Conservation (phyloP, 75 land plant genomes). For the Pseudotsuga menziesii region DNA sequence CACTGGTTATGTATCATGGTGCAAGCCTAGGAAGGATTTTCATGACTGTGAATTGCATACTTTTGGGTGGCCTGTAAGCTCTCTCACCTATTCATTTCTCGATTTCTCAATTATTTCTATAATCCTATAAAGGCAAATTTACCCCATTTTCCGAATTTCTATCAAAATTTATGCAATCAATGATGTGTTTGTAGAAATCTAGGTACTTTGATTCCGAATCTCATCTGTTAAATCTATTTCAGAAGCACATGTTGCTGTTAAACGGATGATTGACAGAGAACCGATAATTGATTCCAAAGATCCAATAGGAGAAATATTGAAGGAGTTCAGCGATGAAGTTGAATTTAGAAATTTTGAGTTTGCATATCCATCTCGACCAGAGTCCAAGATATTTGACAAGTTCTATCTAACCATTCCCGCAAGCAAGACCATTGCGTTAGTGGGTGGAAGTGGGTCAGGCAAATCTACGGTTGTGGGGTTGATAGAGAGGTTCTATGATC, state of each 20-base stretch:
- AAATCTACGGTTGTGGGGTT: slow-evolving; percentile 49
- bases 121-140: too few species aligned
- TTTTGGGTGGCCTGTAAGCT: too few species aligned
- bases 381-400: slow-evolving; percentile 20
- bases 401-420: slow-evolving; percentile 34
- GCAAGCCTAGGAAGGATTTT: not conserved
- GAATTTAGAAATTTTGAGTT: slow-evolving; percentile 41
- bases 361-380: slow-evolving; percentile 45
- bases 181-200: slow-evolving; percentile 31
- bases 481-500: slow-evolving; percentile 56
- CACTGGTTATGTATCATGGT: not conserved
- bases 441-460: slow-evolving; percentile 62
- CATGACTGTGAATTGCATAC: not conserved
- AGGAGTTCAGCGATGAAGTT: slow-evolving; percentile 38
- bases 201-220: slow-evolving; percentile 55
- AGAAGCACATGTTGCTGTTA: slow-evolving; percentile 58
- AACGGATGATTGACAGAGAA: slow-evolving; percentile 50
- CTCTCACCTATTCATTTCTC: too few species aligned
- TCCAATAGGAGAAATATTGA: slow-evolving; percentile 32
- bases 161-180: not conserved
- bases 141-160: too few species aligned
- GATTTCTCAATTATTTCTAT: too few species aligned
- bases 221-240: slow-evolving; percentile 66
- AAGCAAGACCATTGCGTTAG: slow-evolving; percentile 49
- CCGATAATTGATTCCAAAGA: slow-evolving; percentile 69